phyloP scores from a whole-genome alignment of 306 rosid genomes.

The Nissolia schottii region DNA sequence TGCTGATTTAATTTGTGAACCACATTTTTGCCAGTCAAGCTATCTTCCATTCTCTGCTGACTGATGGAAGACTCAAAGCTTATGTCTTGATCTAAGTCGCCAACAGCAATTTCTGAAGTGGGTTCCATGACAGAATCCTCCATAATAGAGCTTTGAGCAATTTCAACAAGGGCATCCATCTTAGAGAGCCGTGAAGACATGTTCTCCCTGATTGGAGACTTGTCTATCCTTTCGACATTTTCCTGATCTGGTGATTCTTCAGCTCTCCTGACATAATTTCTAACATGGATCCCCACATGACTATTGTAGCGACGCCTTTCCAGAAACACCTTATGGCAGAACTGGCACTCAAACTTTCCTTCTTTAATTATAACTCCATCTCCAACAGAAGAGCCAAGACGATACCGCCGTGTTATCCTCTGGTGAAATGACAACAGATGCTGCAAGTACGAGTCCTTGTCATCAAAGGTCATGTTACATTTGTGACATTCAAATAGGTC shows the following conservation, averaged over 20 bases:
- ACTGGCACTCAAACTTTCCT: constrained; percentile 92
- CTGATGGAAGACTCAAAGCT: constrained; percentile 30
- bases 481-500: constrained; percentile 85
- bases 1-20: constrained; percentile 31
- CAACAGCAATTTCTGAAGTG: constrained; percentile 29
- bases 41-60: constrained; percentile 41
- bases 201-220: constrained; percentile 51
- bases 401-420: constrained; percentile 76
- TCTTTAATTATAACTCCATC: constrained; percentile 89
- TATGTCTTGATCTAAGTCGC: constrained; percentile 24
- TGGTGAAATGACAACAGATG: constrained; percentile 75
- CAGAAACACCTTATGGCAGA: constrained; percentile 78
- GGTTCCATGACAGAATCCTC: constrained; percentile 47
- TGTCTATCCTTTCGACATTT: constrained; percentile 25
- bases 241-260: constrained; percentile 52
- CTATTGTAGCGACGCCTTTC: constrained; percentile 89
- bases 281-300: constrained; percentile 89
- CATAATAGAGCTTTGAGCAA: constrained; percentile 80
- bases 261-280: constrained; percentile 68
- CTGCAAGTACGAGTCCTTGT: constrained; percentile 77
- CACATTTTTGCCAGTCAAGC: constrained; percentile 23
- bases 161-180: constrained; percentile 88
- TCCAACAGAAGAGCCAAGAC: constrained; percentile 86
- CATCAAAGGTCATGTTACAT: constrained; percentile 67
- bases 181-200: constrained; percentile 56